phyloP scores from a whole-genome alignment of 1,139 yeast genomes.

The Nakaseomyces bracarensis region DNA sequence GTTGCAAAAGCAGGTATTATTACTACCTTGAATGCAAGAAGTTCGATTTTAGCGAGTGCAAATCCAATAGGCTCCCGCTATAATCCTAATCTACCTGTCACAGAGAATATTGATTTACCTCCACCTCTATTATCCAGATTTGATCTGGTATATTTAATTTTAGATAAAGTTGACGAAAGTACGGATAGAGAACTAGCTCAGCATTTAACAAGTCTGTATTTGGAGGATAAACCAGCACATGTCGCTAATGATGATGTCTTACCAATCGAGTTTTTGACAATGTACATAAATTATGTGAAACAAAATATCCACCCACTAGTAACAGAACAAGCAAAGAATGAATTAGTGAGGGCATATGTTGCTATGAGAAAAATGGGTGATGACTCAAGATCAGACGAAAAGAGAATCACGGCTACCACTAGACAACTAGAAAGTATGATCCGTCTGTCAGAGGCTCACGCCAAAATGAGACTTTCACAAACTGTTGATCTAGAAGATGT shows the following conservation, averaged over 20 bases:
- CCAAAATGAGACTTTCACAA: slow-evolving; percentile 79
- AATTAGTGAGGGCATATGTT: slow-evolving; percentile 82
- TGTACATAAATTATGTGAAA: slow-evolving; percentile 87
- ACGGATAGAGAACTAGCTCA: slow-evolving; percentile 80
- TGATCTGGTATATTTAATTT: slow-evolving; percentile 82
- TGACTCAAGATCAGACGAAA: slow-evolving; percentile 76
- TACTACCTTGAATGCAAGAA: slow-evolving; percentile 91
- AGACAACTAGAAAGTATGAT: slow-evolving; percentile 95
- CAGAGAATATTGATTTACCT: slow-evolving; percentile 90
- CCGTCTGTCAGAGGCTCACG: slow-evolving; percentile 91
- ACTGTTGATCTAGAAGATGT: slow-evolving; percentile 75
- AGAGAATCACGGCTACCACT: slow-evolving; percentile 94
- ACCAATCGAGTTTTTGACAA: slow-evolving; percentile 79
- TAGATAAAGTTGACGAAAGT: slow-evolving; percentile 85
- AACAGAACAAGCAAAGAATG: slow-evolving; percentile 72
- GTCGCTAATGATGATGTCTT: slow-evolving; percentile 57
- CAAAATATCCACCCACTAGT: slow-evolving; percentile 71
- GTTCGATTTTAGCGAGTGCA: slow-evolving; percentile 92
- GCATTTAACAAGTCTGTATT: slow-evolving; percentile 85
- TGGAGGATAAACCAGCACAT: slow-evolving; percentile 76
- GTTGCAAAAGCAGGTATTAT: slow-evolving; percentile 98
- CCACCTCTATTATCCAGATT: slow-evolving; percentile 93
- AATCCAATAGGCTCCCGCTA: slow-evolving; percentile 96
- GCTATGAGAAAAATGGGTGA: slow-evolving; percentile 93
- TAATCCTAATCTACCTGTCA: slow-evolving; percentile 87